These are phyloP conservation scores for Fusarium lateritium DNA, from an alignment of 2,329 filamentous ascomycete genomes.

Conservation along the genomic window DNA sequence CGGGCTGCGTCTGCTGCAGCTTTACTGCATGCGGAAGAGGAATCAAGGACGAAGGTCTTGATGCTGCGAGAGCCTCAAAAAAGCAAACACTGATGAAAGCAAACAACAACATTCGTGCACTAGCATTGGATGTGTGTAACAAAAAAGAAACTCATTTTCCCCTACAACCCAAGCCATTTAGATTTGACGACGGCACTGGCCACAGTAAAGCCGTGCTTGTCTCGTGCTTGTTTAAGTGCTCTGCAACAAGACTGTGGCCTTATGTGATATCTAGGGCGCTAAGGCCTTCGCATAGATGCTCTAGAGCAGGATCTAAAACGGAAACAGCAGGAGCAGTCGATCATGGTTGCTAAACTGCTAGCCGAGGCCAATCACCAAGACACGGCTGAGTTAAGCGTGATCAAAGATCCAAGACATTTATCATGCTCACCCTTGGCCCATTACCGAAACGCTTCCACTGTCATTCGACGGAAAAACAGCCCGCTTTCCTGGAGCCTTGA, in stretches of 20 bases:
- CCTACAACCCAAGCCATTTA: background rate
- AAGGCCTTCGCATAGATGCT: conserved; percentile 8
- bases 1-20: background rate
- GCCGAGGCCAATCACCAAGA: conserved; percentile 27
- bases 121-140: conserved; percentile 2
- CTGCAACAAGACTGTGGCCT: conserved; percentile 6
- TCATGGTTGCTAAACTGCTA: conserved; percentile 9
- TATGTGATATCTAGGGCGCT: conserved; percentile 8
- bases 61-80: conserved; percentile 29
- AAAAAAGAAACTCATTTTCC: background rate
- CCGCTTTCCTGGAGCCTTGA: conserved; percentile 28
- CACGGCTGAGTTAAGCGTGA: conserved; percentile 31
- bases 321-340: conserved; percentile 40
- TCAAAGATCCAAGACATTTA: conserved; percentile 40
- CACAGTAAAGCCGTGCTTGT: conserved; percentile 17
- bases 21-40: background rate
- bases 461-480: conserved; percentile 29
- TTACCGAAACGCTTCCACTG: conserved; percentile 19
- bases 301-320: conserved; percentile 29
- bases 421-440: conserved; percentile 18
- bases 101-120: conserved; percentile 3
- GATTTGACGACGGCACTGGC: background rate
- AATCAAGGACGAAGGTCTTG: background rate
- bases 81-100: conserved; percentile 12
- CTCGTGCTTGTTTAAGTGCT: conserved; percentile 3